Base-by-base conservation (phyloP, 2,329 filamentous ascomycete species). In the Lojkania enalia region DNA sequence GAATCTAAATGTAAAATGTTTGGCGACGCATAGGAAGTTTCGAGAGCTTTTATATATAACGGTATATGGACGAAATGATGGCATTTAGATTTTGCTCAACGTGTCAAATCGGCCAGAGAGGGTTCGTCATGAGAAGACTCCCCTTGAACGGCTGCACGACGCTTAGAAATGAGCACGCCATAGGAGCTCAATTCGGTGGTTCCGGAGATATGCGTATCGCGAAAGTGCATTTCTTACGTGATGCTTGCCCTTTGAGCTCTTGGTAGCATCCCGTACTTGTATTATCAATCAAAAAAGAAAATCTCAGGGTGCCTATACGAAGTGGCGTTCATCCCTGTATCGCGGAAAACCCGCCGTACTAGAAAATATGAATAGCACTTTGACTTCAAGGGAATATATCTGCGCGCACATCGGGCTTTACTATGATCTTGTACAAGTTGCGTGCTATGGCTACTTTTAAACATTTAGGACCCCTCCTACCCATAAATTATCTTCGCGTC, bases 291-390 rank as follows among this genome's bases (percentile, higher is more conserved):
- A n/a, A n/a, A n/a, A n/a, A n/a, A n/a, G n/a, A n/a, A n/a, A n/a
- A n/a, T n/a, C n/a, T n/a, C n/a, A n/a, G n/a, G n/a, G n/a, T n/a
- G n/a, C n/a, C n/a, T n/a, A n/a, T n/a, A n/a, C n/a, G n/a, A 11
- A 12, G 30, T 16, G 20, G 39, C 18, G 27, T 42, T 30, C 20
- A 7, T 42, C 39, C 29, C 27, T 33, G 18, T 16, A 16, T 33
- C 6, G 15, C 15, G 15, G 7, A 33, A 33, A 33, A 33, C 30
- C 15, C 7, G 9, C 30, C 29, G 18, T 32, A 16, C 35, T 35
- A 38, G 40, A 45, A 42, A 32, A 42, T 7, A 35, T 33, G 15
- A 42, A 30, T 18, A 30, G 39, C 35, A 42, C 39, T 42, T 42
- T 21, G 20, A 42, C 39, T 42, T 33, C n/a, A 35, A 33, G 14